Evolutionary conservation across 495 filamentous ascomycete genomes (phyloP).

Genomic region (Annulohypoxylon bovei): DNA sequence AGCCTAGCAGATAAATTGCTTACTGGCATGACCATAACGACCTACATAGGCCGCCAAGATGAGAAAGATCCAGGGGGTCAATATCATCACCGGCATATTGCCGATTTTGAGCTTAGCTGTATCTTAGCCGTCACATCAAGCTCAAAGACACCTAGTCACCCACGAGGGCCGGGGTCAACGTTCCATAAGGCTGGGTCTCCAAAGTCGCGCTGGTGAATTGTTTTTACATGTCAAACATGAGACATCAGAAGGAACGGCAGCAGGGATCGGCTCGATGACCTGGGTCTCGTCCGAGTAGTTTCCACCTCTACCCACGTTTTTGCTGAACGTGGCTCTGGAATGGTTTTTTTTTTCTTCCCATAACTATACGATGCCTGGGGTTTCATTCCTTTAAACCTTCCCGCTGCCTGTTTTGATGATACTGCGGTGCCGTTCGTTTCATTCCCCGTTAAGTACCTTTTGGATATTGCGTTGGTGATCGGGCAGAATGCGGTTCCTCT

Average conservation of each 20-base stretch:
- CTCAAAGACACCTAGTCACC: conserved; percentile 6
- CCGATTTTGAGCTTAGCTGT: conserved; percentile 37
- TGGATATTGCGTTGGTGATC: conserved; percentile 15
- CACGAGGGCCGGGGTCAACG: conserved; percentile 14
- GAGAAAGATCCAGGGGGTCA: conserved; percentile 3
- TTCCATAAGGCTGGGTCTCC: conserved; percentile 39
- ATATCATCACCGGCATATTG: conserved; percentile 29
- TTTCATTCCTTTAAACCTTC: conserved; percentile 24
- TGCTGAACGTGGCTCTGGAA: background rate
- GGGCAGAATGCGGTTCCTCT: conserved; percentile 29
- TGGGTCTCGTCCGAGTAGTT: conserved; percentile 9
- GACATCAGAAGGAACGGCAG: conserved; percentile 1
- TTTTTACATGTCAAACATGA: conserved; percentile 18
- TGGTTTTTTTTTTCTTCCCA: background rate
- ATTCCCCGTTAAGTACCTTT: conserved; percentile 2
- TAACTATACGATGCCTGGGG: conserved; percentile 17
- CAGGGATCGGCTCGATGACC: conserved; percentile 24
- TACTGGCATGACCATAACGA: background rate
- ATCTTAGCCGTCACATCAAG: conserved; percentile 35
- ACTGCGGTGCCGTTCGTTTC: conserved; percentile 35
- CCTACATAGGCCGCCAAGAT: background rate
- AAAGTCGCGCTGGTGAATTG: conserved; percentile 20
- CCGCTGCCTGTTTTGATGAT: background rate
- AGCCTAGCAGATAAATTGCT: conserved; percentile 22
- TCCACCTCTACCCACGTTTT: conserved; percentile 1